These are phyloP conservation scores for Botryotinia convoluta DNA, from an alignment of 2,329 filamentous ascomycete genomes.

Conservation along the genomic window DNA sequence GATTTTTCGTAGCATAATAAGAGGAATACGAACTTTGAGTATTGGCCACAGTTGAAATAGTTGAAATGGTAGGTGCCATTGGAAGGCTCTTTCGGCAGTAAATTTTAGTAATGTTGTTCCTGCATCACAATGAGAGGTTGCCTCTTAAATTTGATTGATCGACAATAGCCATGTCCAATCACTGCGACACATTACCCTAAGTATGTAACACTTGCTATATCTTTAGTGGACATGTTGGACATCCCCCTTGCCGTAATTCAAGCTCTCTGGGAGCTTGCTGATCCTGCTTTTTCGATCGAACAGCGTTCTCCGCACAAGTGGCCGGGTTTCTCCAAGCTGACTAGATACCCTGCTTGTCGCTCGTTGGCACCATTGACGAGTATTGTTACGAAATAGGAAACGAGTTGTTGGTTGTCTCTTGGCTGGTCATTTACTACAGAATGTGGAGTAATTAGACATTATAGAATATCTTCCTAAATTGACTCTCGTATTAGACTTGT, in stretches of 20 bases:
- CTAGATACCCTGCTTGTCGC: slow-evolving; percentile 3
- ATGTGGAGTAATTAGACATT: slow-evolving; percentile 12
- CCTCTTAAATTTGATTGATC: background rate
- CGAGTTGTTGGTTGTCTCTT: background rate
- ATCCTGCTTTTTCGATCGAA: background rate
- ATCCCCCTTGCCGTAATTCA: background rate
- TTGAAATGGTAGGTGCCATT: background rate
- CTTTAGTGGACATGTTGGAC: background rate
- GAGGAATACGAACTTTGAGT: background rate
- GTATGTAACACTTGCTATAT: background rate
- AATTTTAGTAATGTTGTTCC: background rate
- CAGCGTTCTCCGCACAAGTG: slow-evolving; percentile 1
- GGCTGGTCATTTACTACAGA: background rate
- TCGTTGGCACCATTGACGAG: slow-evolving; percentile 10
- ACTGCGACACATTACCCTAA: background rate
- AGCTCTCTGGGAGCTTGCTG: background rate
- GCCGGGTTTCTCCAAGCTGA: background rate
- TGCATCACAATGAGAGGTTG: background rate
- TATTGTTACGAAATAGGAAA: slow-evolving; percentile 8
- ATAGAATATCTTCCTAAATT: slow-evolving; percentile 6
- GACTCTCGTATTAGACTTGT: background rate
- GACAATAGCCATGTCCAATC: background rate
- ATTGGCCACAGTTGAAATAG: background rate
- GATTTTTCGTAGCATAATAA: background rate
- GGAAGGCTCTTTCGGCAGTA: background rate